Conservation (phyloP, 2,329 filamentous ascomycete genomes). For the Phoma herbarum region DNA sequence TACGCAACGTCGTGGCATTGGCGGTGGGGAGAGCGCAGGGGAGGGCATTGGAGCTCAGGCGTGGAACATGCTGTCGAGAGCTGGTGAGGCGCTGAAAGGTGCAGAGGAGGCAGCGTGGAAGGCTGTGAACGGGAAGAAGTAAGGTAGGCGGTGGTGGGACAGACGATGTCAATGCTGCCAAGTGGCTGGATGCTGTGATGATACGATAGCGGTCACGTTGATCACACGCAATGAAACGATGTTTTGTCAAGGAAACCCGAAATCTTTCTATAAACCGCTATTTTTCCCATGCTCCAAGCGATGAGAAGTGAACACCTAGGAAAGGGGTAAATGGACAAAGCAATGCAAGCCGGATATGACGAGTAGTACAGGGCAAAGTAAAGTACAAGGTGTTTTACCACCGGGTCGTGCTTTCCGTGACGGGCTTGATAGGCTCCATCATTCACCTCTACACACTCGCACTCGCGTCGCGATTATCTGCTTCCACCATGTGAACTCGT, state of each 20-base stretch:
- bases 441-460: conserved; percentile 45
- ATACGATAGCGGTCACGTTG: conserved; percentile 1
- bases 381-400: conserved; percentile 55
- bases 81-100: conserved; percentile 47
- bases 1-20: conserved; percentile 53
- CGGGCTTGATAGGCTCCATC: conserved; percentile 50
- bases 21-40: conserved; percentile 35
- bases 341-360: conserved; percentile 52
- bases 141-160: background rate
- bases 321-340: conserved; percentile 47
- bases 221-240: conserved; percentile 18
- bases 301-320: conserved; percentile 47
- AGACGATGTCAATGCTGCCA: background rate
- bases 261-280: conserved; percentile 50
- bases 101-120: conserved; percentile 50
- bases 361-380: conserved; percentile 54
- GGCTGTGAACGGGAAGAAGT: conserved; percentile 43
- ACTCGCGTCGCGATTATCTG: conserved; percentile 46
- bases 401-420: conserved; percentile 52
- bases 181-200: background rate
- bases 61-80: conserved; percentile 49
- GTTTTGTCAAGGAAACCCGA: conserved; percentile 40
- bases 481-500: conserved; percentile 48
- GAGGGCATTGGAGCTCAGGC: conserved; percentile 44
- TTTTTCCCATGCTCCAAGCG: conserved; percentile 50